Evolutionary conservation across 352 stramenopile genomes (phyloP).

Genomic region (Phytophthora kernoviae): DNA sequence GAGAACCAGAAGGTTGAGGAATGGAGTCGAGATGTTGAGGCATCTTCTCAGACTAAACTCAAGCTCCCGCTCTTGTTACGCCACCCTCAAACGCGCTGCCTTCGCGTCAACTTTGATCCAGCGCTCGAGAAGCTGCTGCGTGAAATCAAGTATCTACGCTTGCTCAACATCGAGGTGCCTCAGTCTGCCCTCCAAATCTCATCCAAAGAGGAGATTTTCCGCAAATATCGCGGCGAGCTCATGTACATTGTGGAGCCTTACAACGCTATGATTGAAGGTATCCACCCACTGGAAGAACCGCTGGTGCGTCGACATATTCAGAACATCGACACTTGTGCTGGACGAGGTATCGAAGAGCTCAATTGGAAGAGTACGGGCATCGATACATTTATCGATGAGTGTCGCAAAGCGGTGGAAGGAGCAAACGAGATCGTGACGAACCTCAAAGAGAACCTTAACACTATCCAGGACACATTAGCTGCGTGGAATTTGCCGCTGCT

Average conservation of each 20-base stretch:
- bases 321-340: conserved; percentile 95
- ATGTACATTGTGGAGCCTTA: conserved; percentile 98
- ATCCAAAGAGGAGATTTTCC: conserved; percentile 94
- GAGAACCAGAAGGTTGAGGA: conserved; percentile 97
- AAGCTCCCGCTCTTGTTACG: conserved; percentile 94
- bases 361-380: conserved; percentile 96
- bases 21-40: conserved; percentile 96
- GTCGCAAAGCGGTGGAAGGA: conserved; percentile 78
- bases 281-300: conserved; percentile 97
- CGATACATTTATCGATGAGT: conserved; percentile 95
- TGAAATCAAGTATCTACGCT: conserved; percentile 98
- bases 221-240: conserved; percentile 95
- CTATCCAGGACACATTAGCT: conserved; percentile 93
- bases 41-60: conserved; percentile 95
- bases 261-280: conserved; percentile 96
- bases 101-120: conserved; percentile 98
- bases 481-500: conserved; percentile 94
- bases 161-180: conserved; percentile 95
- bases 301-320: conserved; percentile 95
- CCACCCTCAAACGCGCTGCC: conserved; percentile 87
- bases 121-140: conserved; percentile 96
- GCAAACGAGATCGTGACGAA: conserved; percentile 95
- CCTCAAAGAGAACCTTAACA: conserved; percentile 97
- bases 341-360: conserved; percentile 93
- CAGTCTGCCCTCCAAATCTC: conserved; percentile 96